phyloP scores from a whole-genome alignment of 768 basidiomycete genomes.

The Postia placenta region DNA sequence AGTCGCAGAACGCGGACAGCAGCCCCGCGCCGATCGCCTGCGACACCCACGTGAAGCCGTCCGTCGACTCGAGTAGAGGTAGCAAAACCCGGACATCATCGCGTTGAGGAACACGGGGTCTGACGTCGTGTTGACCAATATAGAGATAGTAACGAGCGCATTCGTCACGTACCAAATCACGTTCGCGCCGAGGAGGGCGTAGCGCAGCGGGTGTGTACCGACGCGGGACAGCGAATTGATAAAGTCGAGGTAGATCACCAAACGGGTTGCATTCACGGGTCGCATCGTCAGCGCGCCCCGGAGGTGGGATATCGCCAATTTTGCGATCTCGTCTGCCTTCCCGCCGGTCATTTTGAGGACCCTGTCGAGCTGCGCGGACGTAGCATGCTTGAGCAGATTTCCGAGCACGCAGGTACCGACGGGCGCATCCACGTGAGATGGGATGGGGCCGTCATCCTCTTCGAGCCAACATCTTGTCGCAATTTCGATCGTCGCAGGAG shows the following conservation, averaged over 20 bases:
- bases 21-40: slow-evolving; percentile 29
- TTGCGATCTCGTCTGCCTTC: slow-evolving; percentile 22
- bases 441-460: slow-evolving; percentile 22
- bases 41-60: slow-evolving; percentile 32
- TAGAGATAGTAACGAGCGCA: slow-evolving; percentile 23
- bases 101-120: slow-evolving; percentile 20
- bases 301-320: slow-evolving; percentile 25
- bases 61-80: slow-evolving; percentile 29
- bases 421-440: slow-evolving; percentile 20
- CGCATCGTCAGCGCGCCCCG: slow-evolving; percentile 17
- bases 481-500: slow-evolving; percentile 28
- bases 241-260: slow-evolving; percentile 25
- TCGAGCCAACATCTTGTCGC: slow-evolving; percentile 30
- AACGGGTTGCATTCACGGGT: slow-evolving; percentile 14
- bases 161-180: slow-evolving; percentile 26
- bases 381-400: slow-evolving; percentile 20
- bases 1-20: slow-evolving; percentile 24
- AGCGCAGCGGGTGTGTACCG: slow-evolving; percentile 25
- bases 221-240: slow-evolving; percentile 26
- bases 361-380: slow-evolving; percentile 20
- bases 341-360: slow-evolving; percentile 24
- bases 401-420: slow-evolving; percentile 26
- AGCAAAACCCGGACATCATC: slow-evolving; percentile 25
- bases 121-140: slow-evolving; percentile 15
- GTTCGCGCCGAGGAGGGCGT: slow-evolving; percentile 26